Conservation (phyloP, 116 monocot genomes). For the Zostera marina region DNA sequence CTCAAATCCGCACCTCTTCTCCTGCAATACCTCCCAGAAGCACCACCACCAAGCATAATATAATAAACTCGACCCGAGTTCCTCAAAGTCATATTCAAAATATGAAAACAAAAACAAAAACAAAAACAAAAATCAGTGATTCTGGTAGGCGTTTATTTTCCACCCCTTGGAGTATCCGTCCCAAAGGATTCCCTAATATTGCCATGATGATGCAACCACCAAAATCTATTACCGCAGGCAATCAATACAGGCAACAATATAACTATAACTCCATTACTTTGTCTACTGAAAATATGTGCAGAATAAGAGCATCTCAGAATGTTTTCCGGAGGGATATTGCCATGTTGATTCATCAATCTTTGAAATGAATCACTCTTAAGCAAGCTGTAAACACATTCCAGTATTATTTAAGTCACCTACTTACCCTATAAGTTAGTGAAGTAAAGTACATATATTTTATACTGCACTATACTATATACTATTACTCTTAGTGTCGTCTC, state of each 20-base stretch:
- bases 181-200: conserved; percentile 32
- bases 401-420: too few relatives aligned
- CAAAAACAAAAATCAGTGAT: conserved; percentile 3
- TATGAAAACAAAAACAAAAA: conserved; percentile 3
- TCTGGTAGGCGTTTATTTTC: conserved; percentile 28
- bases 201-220: conserved; percentile 34
- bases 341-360: conserved; percentile 28
- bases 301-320: conserved; percentile 14
- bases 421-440: too few relatives aligned
- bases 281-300: conserved; percentile 4
- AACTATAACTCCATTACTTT: not conserved
- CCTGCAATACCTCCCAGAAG: conserved; percentile 1
- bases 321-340: conserved; percentile 72
- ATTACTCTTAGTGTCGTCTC: too few relatives aligned
- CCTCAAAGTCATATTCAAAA: conserved; percentile 7
- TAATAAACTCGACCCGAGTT: conserved; percentile 4
- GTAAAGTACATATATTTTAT: too few relatives aligned
- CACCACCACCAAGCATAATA: conserved; percentile 5
- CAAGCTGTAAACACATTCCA: not conserved
- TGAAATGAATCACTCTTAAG: not conserved
- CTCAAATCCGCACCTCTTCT: conserved; percentile 28
- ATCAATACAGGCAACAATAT: conserved; percentile 28
- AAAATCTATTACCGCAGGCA: conserved; percentile 13
- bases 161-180: conserved; percentile 19
- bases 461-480: too few relatives aligned